Conservation (phyloP, 2,329 filamentous ascomycete species). For the Xylaria sp. region DNA sequence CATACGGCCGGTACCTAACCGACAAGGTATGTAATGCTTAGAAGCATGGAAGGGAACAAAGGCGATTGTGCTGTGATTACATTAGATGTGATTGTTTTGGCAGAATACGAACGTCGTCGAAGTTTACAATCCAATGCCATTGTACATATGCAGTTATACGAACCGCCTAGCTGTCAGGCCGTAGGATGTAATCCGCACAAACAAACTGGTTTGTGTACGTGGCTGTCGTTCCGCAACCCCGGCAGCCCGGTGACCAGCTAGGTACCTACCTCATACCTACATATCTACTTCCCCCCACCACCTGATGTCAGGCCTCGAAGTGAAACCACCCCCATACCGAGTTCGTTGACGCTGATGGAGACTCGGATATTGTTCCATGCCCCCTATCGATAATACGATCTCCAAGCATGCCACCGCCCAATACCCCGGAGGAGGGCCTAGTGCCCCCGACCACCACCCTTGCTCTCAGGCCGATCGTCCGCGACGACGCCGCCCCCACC, state of each 20-base stretch:
- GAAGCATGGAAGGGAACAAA: too few relatives aligned
- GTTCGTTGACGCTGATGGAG: conserved; percentile 12
- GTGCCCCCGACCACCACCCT: conserved; percentile 28
- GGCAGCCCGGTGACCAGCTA: background rate
- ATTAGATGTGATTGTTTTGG: too few relatives aligned
- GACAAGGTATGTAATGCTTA: too few relatives aligned
- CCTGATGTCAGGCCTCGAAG: background rate
- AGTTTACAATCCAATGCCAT: too few relatives aligned
- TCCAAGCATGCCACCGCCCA: conserved; percentile 39
- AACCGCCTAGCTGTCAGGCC: background rate
- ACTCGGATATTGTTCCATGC: conserved; percentile 4
- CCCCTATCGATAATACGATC: conserved; percentile 8
- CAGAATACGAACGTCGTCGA: too few relatives aligned
- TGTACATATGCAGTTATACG: background rate
- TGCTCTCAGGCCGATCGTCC: conserved; percentile 30
- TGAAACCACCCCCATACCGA: conserved; percentile 5
- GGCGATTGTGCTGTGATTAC: too few relatives aligned
- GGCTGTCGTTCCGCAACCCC: too few relatives aligned
- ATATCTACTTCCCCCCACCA: background rate
- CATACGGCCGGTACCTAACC: too few relatives aligned
- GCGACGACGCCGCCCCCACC: conserved; percentile 17
- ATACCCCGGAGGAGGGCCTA: conserved; percentile 40
- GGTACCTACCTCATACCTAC: background rate
- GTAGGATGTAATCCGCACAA: too few relatives aligned
- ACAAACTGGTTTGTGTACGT: too few relatives aligned